Conservation (phyloP, 75 land plant genomes). For the Pinus tabuliformis region DNA sequence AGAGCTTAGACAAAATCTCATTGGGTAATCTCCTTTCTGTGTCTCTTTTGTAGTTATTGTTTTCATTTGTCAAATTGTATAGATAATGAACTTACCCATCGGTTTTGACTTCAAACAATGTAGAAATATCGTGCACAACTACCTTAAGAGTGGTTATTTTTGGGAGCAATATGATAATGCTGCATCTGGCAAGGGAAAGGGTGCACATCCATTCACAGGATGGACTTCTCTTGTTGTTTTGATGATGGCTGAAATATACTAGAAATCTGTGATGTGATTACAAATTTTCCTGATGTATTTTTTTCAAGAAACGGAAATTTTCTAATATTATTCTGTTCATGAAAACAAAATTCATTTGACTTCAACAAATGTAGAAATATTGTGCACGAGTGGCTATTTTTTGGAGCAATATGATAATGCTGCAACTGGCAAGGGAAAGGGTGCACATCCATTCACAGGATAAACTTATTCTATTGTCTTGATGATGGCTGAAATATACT, state of each 20-base stretch:
- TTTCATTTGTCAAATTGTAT: background rate
- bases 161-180: slow-evolving; percentile 96
- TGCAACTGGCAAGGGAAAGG: slow-evolving; percentile 80
- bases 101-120: slow-evolving; percentile 1
- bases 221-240: slow-evolving; percentile 93
- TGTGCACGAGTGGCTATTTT: slow-evolving; percentile 72
- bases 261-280: too few relatives aligned
- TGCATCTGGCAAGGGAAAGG: slow-evolving; percentile 81
- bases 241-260: slow-evolving; percentile 85
- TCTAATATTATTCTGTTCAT: too few relatives aligned
- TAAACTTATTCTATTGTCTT: slow-evolving; percentile 90
- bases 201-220: slow-evolving; percentile 91
- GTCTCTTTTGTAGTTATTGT: background rate
- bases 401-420: slow-evolving; percentile 96
- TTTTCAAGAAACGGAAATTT: too few relatives aligned
- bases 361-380: slow-evolving; percentile 65
- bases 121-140: slow-evolving; percentile 86
- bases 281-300: too few relatives aligned
- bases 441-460: slow-evolving; percentile 91
- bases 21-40: slow-evolving; percentile 43
- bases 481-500: slow-evolving; percentile 85
- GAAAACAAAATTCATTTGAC: background rate
- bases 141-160: slow-evolving; percentile 73
- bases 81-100: background rate
- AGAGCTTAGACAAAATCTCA: slow-evolving; percentile 76